These are phyloP conservation scores for Pseudogymnoascus sp. DNA, from an alignment of 2,329 filamentous ascomycete species.

Conservation along the genomic window DNA sequence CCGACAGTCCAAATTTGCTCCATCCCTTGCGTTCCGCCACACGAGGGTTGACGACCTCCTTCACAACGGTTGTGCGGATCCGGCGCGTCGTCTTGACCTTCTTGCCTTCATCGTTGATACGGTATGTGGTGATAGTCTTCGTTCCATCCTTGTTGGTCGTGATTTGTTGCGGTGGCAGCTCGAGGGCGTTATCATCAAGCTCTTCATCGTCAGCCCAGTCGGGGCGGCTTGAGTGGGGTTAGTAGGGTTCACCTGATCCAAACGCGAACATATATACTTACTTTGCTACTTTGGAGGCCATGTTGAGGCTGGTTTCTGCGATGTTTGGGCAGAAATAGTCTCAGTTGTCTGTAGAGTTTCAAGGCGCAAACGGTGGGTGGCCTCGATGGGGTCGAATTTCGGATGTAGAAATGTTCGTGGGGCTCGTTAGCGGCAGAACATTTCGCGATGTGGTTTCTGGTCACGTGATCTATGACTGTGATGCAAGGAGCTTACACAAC, in stretches of 20 bases:
- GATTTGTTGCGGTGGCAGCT: slow-evolving; percentile 77
- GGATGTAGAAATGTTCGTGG: slow-evolving; percentile 12
- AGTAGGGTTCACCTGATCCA: slow-evolving; percentile 11
- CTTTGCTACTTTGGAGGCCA: slow-evolving; percentile 38
- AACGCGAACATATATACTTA: slow-evolving; percentile 24
- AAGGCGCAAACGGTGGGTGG: slow-evolving; percentile 5
- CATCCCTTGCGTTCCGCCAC: slow-evolving; percentile 91
- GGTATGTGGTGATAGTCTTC: slow-evolving; percentile 87
- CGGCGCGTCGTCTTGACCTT: slow-evolving; percentile 96
- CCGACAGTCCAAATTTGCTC: slow-evolving; percentile 86
- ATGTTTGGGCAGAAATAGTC: background rate
- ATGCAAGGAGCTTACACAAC: background rate
- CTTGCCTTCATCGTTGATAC: slow-evolving; percentile 84
- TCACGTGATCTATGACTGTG: background rate
- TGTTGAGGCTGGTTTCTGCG: slow-evolving; percentile 24
- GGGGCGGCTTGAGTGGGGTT: slow-evolving; percentile 20
- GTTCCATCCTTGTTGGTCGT: slow-evolving; percentile 97
- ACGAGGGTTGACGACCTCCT: slow-evolving; percentile 90
- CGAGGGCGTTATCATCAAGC: slow-evolving; percentile 67
- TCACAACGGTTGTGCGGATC: slow-evolving; percentile 84
- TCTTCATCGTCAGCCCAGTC: slow-evolving; percentile 94
- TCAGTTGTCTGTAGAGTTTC: slow-evolving; percentile 6
- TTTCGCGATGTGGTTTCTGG: background rate
- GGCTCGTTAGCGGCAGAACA: slow-evolving; percentile 11
- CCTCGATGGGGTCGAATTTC: slow-evolving; percentile 10